phyloP scores from a whole-genome alignment of 352 stramenopile species.

The Thalassiosira allenii region DNA sequence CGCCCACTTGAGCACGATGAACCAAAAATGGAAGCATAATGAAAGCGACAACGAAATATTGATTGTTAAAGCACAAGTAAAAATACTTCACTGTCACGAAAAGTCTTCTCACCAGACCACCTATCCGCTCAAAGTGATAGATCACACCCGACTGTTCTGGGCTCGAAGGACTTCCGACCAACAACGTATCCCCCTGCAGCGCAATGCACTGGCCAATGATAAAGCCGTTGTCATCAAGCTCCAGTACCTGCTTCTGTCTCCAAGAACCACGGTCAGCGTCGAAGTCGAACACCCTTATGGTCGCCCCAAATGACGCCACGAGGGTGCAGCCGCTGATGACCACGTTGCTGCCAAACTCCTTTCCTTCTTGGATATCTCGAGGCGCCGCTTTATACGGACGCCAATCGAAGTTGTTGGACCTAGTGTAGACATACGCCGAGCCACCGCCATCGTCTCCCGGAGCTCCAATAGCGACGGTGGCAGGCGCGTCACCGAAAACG shows the following conservation, averaged over 20 bases:
- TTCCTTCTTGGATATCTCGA: not conserved
- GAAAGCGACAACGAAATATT: not conserved
- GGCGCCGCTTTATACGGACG: not conserved
- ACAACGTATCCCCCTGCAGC: slow-evolving; percentile 9
- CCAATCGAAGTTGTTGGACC: not conserved
- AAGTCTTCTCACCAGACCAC: not conserved
- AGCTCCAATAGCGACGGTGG: not conserved
- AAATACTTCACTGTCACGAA: not conserved
- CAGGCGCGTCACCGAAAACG: not conserved
- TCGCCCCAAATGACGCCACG: not conserved
- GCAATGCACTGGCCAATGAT: slow-evolving; percentile 20
- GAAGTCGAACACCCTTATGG: slow-evolving; percentile 13
- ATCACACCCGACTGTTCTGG: not conserved
- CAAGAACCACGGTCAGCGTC: not conserved
- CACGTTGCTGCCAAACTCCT: slow-evolving; percentile 3
- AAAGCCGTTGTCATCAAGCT: slow-evolving; percentile 3
- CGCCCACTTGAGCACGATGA: not conserved
- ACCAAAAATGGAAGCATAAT: not conserved
- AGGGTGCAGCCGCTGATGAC: not conserved
- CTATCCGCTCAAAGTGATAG: slow-evolving; percentile 8
- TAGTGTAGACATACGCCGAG: not conserved
- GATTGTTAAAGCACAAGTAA: not conserved
- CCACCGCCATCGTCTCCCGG: not conserved
- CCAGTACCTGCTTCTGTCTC: not conserved
- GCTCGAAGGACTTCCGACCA: slow-evolving; percentile 1